These are phyloP conservation scores for Oryza brachyantha DNA, from an alignment of 176 grass and related monocot genomes.

Conservation along the genomic window DNA sequence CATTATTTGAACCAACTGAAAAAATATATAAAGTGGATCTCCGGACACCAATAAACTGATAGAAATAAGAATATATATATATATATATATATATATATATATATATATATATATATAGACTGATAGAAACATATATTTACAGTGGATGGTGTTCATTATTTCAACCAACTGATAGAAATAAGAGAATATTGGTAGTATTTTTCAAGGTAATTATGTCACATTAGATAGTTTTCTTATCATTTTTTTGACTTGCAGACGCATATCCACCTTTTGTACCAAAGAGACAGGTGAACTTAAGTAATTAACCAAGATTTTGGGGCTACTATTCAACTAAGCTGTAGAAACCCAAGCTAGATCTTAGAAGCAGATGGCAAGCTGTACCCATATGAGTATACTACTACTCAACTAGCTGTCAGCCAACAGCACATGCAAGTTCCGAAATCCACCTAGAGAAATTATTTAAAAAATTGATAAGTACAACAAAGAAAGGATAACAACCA, in stretches of 20 bases:
- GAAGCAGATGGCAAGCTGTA: not conserved
- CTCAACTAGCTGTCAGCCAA: not conserved
- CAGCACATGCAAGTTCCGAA: not conserved
- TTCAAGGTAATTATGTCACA: not conserved
- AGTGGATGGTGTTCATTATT: too few species aligned
- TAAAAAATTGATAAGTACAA: not conserved
- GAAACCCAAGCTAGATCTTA: not conserved
- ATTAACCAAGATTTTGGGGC: not conserved
- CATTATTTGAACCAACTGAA: too few species aligned
- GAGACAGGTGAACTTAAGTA: not conserved
- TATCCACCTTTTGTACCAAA: not conserved
- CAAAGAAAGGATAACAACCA: slow-evolving; percentile 46
- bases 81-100: too few species aligned
- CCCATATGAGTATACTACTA: not conserved
- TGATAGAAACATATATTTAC: too few species aligned
- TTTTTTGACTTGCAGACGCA: not conserved
- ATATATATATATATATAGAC: too few species aligned
- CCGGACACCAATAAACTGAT: not conserved
- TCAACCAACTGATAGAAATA: not conserved
- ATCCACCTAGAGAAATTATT: slow-evolving; percentile 2
- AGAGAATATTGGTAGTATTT: not conserved
- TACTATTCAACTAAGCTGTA: not conserved
- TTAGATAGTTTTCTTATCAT: not conserved
- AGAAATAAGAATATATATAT: not conserved
- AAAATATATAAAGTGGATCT: too few species aligned